phyloP scores from a whole-genome alignment of 106 monocot species.

The Acorus calamus region DNA sequence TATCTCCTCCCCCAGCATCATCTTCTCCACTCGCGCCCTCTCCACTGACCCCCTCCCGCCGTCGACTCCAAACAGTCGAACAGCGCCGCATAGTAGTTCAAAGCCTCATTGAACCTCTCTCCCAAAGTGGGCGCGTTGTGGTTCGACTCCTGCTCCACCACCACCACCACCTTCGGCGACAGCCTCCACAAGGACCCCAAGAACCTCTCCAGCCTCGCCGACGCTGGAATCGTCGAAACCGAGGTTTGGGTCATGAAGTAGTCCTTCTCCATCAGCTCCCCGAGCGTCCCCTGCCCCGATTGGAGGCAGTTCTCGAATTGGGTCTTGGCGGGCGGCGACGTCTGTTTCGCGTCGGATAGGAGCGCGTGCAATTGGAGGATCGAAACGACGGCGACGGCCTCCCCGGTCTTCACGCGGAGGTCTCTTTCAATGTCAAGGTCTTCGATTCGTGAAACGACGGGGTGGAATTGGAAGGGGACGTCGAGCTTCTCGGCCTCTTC shows the following conservation, averaged over 20 bases:
- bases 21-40: constrained; percentile 1
- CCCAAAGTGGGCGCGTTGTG: background rate
- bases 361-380: constrained; percentile 51
- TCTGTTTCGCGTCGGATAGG: constrained; percentile 11
- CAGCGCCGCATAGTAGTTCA: constrained; percentile 4
- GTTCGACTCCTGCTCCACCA: constrained; percentile 14
- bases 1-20: constrained; percentile 4
- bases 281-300: too few relatives aligned
- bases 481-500: constrained; percentile 59
- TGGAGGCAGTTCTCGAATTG: background rate
- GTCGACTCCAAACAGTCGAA: constrained; percentile 6
- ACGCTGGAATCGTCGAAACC: too few relatives aligned
- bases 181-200: background rate
- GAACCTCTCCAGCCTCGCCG: background rate
- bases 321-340: background rate
- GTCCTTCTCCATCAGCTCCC: too few relatives aligned
- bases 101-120: constrained; percentile 2
- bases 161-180: constrained; percentile 7
- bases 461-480: constrained; percentile 61
- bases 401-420: constrained; percentile 59
- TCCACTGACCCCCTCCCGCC: background rate
- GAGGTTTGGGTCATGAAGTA: too few relatives aligned
- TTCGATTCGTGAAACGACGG: constrained; percentile 31
- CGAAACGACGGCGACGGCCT: constrained; percentile 53
- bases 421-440: constrained; percentile 26